Percentiles rank a stretch among this genome's conserved stretches.
These are phyloP conservation scores for Catenaria anguillulae DNA, from an alignment of 371 early-diverging fungal genomes.

Conservation along the genomic window DNA sequence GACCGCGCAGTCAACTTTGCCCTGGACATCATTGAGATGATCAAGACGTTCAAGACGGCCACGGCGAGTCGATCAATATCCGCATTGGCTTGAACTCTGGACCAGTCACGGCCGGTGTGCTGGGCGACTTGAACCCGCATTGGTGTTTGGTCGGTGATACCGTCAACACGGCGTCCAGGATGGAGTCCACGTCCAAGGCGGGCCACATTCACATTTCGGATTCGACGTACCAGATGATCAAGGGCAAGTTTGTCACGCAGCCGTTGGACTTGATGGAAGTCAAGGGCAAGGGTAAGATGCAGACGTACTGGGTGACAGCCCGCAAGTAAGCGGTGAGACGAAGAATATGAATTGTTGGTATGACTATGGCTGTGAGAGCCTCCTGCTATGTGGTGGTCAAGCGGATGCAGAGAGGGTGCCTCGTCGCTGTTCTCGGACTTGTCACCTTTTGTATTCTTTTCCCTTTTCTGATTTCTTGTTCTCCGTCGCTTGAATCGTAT, in stretches of 20 bases:
- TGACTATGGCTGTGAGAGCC: too few relatives aligned
- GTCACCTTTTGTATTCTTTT: too few relatives aligned
- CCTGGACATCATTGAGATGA: constrained; percentile 22
- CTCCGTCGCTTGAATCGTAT: too few relatives aligned
- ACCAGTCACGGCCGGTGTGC: constrained; percentile 25
- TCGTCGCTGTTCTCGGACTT: too few relatives aligned
- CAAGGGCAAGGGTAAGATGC: constrained; percentile 19
- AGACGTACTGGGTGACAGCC: constrained; percentile 12
- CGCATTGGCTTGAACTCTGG: constrained; percentile 27
- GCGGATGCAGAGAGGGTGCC: too few relatives aligned
- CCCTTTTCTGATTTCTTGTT: too few relatives aligned
- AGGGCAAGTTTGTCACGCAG: constrained; percentile 12
- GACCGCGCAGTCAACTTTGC: constrained; percentile 20
- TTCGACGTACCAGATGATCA: constrained; percentile 18
- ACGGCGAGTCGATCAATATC: constrained; percentile 17
- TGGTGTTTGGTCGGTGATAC: constrained; percentile 30
- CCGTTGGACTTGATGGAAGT: constrained; percentile 24
- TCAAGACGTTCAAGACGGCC: constrained; percentile 16
- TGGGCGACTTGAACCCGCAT: constrained; percentile 25
- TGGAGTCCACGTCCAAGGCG: constrained; percentile 24
- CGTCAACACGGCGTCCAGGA: constrained; percentile 27
- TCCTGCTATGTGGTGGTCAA: too few relatives aligned
- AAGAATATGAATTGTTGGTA: too few relatives aligned
- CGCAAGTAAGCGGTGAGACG: not conserved
- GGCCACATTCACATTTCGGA: constrained; percentile 25